Base-by-base conservation (phyloP, 305 asterid genomes). In the Fraxinus baroniana region DNA sequence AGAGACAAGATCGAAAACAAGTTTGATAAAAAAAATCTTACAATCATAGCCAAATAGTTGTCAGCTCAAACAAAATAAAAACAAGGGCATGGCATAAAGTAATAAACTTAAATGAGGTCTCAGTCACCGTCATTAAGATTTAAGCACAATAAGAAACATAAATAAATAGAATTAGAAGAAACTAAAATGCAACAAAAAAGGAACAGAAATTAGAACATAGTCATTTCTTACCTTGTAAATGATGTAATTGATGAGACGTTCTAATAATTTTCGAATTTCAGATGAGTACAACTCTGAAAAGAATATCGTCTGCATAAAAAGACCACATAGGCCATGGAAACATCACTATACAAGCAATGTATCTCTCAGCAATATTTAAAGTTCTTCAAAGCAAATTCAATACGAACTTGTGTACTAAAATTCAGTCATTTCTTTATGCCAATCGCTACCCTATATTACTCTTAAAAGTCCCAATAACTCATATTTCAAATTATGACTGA, bases 171-270 rank as follows among this genome's bases (percentile, higher is more conserved):
- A 30, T 18, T 8, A 64, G 35, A 68, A 68, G 39, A 68, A 68
- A 13, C 39, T 68, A 30, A 13, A 68, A 30, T 66, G 81, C 88
- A 78, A 84, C 84, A 57, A 79, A 77, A 32, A 13, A 15, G 81
- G 33, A 62, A 79, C 30, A 7, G n/a, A 76, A 30, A 70, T 30
- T 52, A 74, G 30, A 57, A n/a, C 4, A 60, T 13, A 62, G 74
- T 22, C n/a, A 46, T 28, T 62, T 35, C 57, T 83, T 88, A 94
- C 98, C 98, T 94, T 94, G 85, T 93, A 92, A 77, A 94, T 90
- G 76, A 91, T 79, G 87, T 94, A 94, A 88, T 94, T 92, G 79
- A 91, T 80, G 36, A 94, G 97, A 76, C 97, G 97, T 78, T 94
- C 98, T 81, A 89, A 92, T 87, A 90, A 84, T 89, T 94, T 94